A percentile compares a stretch with the other conserved stretches of the same genome.
Evolutionary conservation across 2,329 filamentous ascomycete genomes (phyloP).

Genomic region (Anisogramma anomala): DNA sequence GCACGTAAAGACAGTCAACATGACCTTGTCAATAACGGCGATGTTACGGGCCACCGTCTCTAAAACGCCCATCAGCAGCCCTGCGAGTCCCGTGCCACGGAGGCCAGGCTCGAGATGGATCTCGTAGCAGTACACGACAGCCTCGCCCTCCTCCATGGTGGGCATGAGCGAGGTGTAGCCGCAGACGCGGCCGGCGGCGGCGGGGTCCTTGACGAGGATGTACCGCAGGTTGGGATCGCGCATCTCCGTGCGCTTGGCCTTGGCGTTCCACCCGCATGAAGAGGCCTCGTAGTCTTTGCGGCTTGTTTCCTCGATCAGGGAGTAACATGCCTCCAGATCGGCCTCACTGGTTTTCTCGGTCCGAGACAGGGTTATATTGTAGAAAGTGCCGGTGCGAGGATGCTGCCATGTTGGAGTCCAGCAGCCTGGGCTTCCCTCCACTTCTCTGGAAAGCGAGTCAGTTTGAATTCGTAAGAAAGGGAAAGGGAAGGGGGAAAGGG

Average conservation of each 20-base stretch:
- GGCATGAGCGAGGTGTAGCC: conserved; percentile 61
- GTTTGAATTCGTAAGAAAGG: background rate
- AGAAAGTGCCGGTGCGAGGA: conserved; percentile 30
- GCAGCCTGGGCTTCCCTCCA: conserved; percentile 13
- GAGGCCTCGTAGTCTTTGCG: conserved; percentile 52
- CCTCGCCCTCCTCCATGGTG: conserved; percentile 52
- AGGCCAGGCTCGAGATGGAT: conserved; percentile 52
- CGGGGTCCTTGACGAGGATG: conserved; percentile 41
- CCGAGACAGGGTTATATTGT: conserved; percentile 32
- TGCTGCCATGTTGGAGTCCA: conserved; percentile 37
- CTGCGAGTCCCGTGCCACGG: conserved; percentile 52
- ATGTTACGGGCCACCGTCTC: conserved; percentile 42
- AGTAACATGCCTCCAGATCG: conserved; percentile 43
- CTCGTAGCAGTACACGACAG: conserved; percentile 69
- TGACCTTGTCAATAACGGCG: conserved; percentile 49
- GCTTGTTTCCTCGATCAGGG: conserved; percentile 52
- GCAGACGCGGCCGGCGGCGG: conserved; percentile 23
- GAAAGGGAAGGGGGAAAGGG: background rate
- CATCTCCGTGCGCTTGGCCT: conserved; percentile 57
- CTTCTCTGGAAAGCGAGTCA: background rate
- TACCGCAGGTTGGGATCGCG: conserved; percentile 54
- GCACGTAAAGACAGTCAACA: conserved; percentile 60
- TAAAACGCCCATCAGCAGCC: conserved; percentile 45
- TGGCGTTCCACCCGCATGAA: conserved; percentile 49
- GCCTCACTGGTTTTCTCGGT: conserved; percentile 27